These are phyloP conservation scores for Lentinula edodes DNA, from an alignment of 768 basidiomycete genomes.

Conservation along the genomic window DNA sequence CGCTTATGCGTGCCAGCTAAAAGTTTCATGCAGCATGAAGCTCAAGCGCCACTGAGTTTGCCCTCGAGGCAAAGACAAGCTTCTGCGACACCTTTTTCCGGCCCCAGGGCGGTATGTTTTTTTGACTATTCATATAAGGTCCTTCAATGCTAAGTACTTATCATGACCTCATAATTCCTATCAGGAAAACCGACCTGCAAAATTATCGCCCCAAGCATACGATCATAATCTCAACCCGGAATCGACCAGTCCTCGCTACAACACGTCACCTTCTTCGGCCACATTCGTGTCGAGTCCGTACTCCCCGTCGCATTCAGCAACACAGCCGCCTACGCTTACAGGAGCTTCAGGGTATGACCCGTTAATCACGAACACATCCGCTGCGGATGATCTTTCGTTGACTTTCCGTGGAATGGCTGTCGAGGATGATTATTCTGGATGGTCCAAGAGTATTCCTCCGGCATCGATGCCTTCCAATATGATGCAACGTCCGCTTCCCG, in stretches of 20 bases:
- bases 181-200: slow-evolving; percentile 43
- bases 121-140: slow-evolving; percentile 7
- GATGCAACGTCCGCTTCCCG: slow-evolving; percentile 22
- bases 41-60: slow-evolving; percentile 35
- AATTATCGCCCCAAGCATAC: slow-evolving; percentile 51
- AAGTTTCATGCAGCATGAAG: slow-evolving; percentile 28
- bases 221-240: slow-evolving; percentile 41
- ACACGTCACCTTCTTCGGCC: slow-evolving; percentile 40
- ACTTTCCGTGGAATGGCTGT: slow-evolving; percentile 59
- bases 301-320: not conserved
- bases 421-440: slow-evolving; percentile 45
- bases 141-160: not conserved
- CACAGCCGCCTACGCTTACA: not conserved
- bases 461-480: slow-evolving; percentile 22
- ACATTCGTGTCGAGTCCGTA: slow-evolving; percentile 19
- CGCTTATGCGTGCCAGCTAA: not conserved
- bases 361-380: slow-evolving; percentile 19
- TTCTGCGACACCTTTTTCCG: slow-evolving; percentile 31
- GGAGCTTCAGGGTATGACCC: slow-evolving; percentile 12
- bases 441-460: slow-evolving; percentile 23
- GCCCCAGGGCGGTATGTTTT: slow-evolving; percentile 33
- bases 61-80: slow-evolving; percentile 43
- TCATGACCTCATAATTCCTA: slow-evolving; percentile 15
- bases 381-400: slow-evolving; percentile 49
- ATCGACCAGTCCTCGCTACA: slow-evolving; percentile 31